A percentile compares a stretch with the other conserved stretches of the same genome.
phyloP scores from a whole-genome alignment of 805 yeast genomes.

The Dipodascus geniculatus region DNA sequence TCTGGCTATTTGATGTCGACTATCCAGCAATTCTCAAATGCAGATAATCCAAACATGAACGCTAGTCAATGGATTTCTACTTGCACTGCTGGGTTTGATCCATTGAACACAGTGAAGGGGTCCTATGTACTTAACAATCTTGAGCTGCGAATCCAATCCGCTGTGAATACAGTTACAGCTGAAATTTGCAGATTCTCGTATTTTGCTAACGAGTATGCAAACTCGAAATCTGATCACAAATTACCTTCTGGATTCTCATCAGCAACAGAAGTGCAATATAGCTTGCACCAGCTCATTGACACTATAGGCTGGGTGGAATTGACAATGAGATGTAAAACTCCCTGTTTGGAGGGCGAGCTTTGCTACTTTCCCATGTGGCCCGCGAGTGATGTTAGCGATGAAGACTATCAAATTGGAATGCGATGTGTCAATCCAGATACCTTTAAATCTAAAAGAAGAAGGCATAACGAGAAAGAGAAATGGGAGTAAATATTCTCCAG shows the following conservation, averaged over 20 bases:
- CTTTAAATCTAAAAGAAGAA: constrained; percentile 2
- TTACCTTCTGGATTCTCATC: not conserved
- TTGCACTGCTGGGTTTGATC: not conserved
- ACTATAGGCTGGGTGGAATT: not conserved
- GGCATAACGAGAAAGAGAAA: constrained; percentile 2
- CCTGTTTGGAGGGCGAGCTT: not conserved
- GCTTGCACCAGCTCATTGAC: not conserved
- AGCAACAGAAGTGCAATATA: not conserved
- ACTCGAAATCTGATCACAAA: not conserved
- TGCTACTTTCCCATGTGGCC: constrained; percentile 2
- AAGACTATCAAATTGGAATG: constrained; percentile 4
- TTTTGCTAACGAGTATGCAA: not conserved
- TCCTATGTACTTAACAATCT: not conserved
- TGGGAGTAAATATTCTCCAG: not conserved
- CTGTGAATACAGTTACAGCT: not conserved
- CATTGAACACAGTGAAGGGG: not conserved
- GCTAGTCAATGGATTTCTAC: too few relatives aligned
- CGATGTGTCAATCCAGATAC: constrained; percentile 9
- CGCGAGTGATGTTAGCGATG: constrained; percentile 5
- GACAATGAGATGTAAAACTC: not conserved
- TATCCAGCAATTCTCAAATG: not conserved
- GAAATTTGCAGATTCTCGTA: not conserved
- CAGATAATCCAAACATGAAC: too few relatives aligned
- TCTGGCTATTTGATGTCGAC: not conserved
- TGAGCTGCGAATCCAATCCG: not conserved